Evolutionary conservation across 2,329 filamentous ascomycete genomes (phyloP), one percentile per base, ranked within the genome.

Genomic region (Sclerotinia minor): DNA sequence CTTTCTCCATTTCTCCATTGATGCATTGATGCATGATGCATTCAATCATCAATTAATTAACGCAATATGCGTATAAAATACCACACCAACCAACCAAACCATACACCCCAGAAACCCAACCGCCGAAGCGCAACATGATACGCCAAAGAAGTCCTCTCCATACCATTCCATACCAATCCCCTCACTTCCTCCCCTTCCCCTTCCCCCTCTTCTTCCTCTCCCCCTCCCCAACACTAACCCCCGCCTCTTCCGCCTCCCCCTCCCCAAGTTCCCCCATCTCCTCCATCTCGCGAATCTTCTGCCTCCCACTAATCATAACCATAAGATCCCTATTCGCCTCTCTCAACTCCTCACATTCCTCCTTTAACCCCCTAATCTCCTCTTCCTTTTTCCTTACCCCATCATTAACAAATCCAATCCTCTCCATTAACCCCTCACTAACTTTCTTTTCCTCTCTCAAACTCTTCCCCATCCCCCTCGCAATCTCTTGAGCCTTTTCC

Each of bases 371-470:
- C 50, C 81, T 83, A 72, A 91, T 90, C 78, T 92, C 87, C 19
- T 82, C 82, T 53, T 84, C 82, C 24, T 92, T 78, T 26, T 72
- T 81, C 67, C 84, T 83, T 9, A 89, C 80, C 73, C 92, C 88
- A 53, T 82, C 81, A 69, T 89, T 87, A 54, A 96, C 79, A 72
- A 91, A 88, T 71, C 89, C 86, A 71, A 98, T 94, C n/a, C 92
- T 84, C 77, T 89, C 84, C 85, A 97, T 85, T 70, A 99, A 81
- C 2, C 90, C 91, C 72, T 92, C 88, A 65, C 89, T 91, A 64
- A 98, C 87, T 21, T 88, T 85, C 79, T 96, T 95, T 79, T 98
- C 94, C 78, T 97, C 94, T 69, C 91, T 89, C 68, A 92, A 87
- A 71, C 91, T 87, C 75, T 89, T 89, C 66, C 90, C 85, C 70